A percentile compares a stretch with the other conserved stretches of the same genome.
Conservation (phyloP, 345 rosid genomes). For the Hypericum perforatum region DNA sequence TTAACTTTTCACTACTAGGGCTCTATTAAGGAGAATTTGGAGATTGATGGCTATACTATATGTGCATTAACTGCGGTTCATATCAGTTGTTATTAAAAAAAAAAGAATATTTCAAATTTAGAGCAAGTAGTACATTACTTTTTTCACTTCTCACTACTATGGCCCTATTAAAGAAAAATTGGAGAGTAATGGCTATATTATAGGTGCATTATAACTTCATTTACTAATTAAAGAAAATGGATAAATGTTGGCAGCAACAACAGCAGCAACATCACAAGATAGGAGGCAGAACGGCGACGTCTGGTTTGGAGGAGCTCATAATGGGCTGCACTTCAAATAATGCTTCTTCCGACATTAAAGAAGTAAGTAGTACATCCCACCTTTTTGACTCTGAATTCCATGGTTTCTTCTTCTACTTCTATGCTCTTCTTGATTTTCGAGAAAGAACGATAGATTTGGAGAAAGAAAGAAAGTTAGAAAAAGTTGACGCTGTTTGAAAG, state of each 20-base stretch:
- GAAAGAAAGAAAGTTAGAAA: slow-evolving; percentile 20
- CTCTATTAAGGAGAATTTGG: too few relatives aligned
- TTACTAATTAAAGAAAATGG: too few relatives aligned
- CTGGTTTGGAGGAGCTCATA: slow-evolving; percentile 91
- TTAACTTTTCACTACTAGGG: too few relatives aligned
- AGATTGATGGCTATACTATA: too few relatives aligned
- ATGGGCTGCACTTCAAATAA: slow-evolving; percentile 75
- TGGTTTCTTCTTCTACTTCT: slow-evolving; percentile 18
- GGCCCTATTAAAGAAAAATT: too few relatives aligned
- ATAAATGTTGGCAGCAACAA: not conserved
- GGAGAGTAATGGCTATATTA: too few relatives aligned
- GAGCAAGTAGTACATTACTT: too few relatives aligned
- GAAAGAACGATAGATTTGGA: slow-evolving; percentile 15
- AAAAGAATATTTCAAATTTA: too few relatives aligned
- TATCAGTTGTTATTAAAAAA: too few relatives aligned
- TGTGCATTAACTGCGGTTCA: too few relatives aligned
- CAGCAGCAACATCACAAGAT: slow-evolving; percentile 54
- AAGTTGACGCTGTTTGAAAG: slow-evolving; percentile 22
- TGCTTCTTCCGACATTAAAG: slow-evolving; percentile 46
- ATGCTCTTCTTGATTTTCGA: slow-evolving; percentile 7
- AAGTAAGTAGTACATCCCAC: slow-evolving; percentile 47
- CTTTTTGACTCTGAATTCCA: slow-evolving; percentile 65
- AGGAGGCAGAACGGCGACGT: slow-evolving; percentile 56
- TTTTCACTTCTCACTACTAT: too few relatives aligned
- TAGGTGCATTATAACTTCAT: too few relatives aligned